A percentile compares a stretch with the other conserved stretches of the same genome.
phyloP scores from a whole-genome alignment of 805 yeast genomes.

The Nadsonia fulvescens region DNA sequence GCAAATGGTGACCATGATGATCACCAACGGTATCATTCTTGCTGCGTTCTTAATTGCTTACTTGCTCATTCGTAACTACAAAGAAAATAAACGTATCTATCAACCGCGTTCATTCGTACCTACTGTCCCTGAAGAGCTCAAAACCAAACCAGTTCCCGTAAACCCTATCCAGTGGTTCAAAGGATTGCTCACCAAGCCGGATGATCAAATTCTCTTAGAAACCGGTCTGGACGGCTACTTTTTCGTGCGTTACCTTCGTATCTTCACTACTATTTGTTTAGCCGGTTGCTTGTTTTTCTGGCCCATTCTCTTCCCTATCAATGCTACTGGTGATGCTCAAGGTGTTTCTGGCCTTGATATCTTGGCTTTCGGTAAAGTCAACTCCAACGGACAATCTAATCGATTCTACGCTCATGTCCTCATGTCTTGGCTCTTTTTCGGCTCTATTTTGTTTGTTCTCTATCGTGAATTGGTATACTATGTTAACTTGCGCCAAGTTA shows the following conservation, averaged over 20 bases:
- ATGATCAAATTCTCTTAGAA: constrained; percentile 61
- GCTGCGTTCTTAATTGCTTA: constrained; percentile 44
- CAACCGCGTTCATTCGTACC: constrained; percentile 62
- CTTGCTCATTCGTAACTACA: constrained; percentile 45
- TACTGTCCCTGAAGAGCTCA: constrained; percentile 24
- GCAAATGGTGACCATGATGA: constrained; percentile 54
- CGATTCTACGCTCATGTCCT: constrained; percentile 80
- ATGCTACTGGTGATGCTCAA: constrained; percentile 49
- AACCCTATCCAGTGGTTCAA: constrained; percentile 58
- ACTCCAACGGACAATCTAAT: constrained; percentile 20
- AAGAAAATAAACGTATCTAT: constrained; percentile 56
- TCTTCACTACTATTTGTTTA: constrained; percentile 35
- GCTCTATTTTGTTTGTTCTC: constrained; percentile 47
- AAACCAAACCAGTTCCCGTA: constrained; percentile 55
- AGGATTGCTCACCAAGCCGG: constrained; percentile 46
- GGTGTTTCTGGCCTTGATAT: constrained; percentile 52
- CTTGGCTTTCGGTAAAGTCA: constrained; percentile 61
- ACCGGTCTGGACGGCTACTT: constrained; percentile 92
- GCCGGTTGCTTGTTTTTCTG: constrained; percentile 36
- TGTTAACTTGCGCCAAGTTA: constrained; percentile 59
- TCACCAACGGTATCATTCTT: constrained; percentile 50
- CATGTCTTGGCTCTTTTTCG: constrained; percentile 63
- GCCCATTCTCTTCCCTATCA: constrained; percentile 67
- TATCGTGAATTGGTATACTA: constrained; percentile 73
- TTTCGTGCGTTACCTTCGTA: constrained; percentile 57